Evolutionary conservation across 2,329 filamentous ascomycete species (phyloP), one percentile per base, ranked within the genome.

Genomic region (Fusarium musae): DNA sequence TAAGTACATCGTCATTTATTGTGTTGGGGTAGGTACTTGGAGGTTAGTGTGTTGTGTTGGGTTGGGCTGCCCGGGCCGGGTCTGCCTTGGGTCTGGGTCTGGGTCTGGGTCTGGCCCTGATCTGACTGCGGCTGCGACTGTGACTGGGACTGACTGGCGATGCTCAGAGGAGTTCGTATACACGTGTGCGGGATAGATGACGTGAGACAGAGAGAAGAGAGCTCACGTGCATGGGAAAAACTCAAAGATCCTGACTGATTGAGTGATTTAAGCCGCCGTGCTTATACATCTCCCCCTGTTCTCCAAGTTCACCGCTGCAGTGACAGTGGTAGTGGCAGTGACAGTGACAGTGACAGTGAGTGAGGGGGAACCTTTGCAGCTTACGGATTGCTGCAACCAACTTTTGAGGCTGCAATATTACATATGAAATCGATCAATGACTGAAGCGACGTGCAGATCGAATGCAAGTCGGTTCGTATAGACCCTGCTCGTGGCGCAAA

Each of bases 381-480:
- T 59, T 47, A 62, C 63, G 50, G 40, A 66, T 64, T 53, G 9
- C 42, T 42, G 32, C 46, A 34, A 32, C 52, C 52, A 64, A 28
- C 47, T 23, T 39, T 39, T 37, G 40, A 69, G 50, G 50, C 52
- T 69, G 40, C 65, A 49, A 56, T 47, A 56, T 47, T 43, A 47
- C 44, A 47, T 30, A 40, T 54, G 34, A 40, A 39, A 54, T 40
- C 19, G 17, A 47, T 30, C 44, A 47, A 30, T 30, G 44, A 47
- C 50, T n/a, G 50, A 28, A 54, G 36, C 26, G 34, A 28, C 16
- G 16, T 50, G 65, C 59, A 70, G 52, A 69, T 70, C 66, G 37
- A 40, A 69, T 65, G 66, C 66, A 69, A 70, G 66, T 54, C 36
- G 23, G 46, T 69, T 69, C 66, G 66, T 69, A 69, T 69, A 49